Conservation (phyloP, 2,329 filamentous ascomycete genomes). For the Zymoseptoria tritici region DNA sequence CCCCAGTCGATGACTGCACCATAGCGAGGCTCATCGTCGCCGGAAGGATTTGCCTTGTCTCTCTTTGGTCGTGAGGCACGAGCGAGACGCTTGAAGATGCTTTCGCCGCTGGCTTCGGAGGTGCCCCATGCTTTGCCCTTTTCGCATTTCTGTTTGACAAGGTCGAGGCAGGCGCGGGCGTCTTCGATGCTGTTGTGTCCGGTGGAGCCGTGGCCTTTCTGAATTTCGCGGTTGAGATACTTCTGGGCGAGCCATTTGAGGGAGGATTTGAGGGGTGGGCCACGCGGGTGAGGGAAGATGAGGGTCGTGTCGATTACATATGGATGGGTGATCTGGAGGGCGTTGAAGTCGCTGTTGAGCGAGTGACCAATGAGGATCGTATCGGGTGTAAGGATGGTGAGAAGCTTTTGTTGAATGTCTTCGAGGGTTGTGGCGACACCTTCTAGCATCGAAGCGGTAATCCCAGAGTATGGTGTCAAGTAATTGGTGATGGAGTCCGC, state of each 20-base stretch:
- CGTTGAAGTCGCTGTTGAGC: slow-evolving; percentile 74
- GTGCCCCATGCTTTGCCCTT: slow-evolving; percentile 82
- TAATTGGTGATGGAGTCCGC: slow-evolving; percentile 85
- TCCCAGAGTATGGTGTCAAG: slow-evolving; percentile 77
- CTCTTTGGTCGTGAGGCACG: slow-evolving; percentile 35
- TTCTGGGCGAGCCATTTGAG: slow-evolving; percentile 85
- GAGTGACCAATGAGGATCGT: slow-evolving; percentile 75
- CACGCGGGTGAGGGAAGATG: slow-evolving; percentile 82
- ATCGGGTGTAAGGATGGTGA: slow-evolving; percentile 60
- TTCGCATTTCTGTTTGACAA: slow-evolving; percentile 93
- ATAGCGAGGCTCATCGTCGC: slow-evolving; percentile 45
- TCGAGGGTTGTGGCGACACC: slow-evolving; percentile 72
- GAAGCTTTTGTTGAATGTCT: slow-evolving; percentile 74
- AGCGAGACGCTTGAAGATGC: slow-evolving; percentile 75
- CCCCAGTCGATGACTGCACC: slow-evolving; percentile 87
- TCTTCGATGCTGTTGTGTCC: slow-evolving; percentile 94
- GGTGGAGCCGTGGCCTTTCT: slow-evolving; percentile 61
- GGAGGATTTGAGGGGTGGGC: slow-evolving; percentile 80
- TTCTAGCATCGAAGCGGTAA: slow-evolving; percentile 76
- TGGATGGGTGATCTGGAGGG: slow-evolving; percentile 78
- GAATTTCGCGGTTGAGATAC: slow-evolving; percentile 79
- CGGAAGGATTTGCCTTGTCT: slow-evolving; percentile 32
- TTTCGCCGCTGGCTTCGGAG: slow-evolving; percentile 70
- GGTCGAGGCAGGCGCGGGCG: slow-evolving; percentile 79
- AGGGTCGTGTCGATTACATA: slow-evolving; percentile 90